phyloP scores from a whole-genome alignment of 1,284 basidiomycete species.

The Phaffia rhodozyma region DNA sequence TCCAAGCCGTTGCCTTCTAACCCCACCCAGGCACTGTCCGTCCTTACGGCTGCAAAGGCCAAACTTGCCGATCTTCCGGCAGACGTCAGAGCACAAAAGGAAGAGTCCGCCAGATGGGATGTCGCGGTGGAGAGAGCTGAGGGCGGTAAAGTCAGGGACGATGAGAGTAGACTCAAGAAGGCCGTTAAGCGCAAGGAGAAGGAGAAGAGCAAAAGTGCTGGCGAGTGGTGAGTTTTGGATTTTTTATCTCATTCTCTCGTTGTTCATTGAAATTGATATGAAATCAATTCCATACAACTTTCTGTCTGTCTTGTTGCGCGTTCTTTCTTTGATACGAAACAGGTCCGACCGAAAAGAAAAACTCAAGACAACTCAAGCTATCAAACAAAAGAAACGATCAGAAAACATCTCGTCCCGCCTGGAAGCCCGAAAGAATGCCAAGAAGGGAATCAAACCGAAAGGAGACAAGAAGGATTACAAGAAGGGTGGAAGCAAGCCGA shows the following conservation, averaged over 20 bases:
- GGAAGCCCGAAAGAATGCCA: slow-evolving; percentile 64
- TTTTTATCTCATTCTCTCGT: neutral
- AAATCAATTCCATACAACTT: neutral
- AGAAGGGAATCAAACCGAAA: slow-evolving; percentile 47
- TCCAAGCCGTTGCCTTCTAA: slow-evolving; percentile 57
- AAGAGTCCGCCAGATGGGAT: slow-evolving; percentile 71
- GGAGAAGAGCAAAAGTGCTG: slow-evolving; percentile 66
- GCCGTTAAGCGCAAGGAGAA: slow-evolving; percentile 81
- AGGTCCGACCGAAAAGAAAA: slow-evolving; percentile 79
- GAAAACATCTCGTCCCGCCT: slow-evolving; percentile 76
- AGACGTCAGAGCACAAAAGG: slow-evolving; percentile 60
- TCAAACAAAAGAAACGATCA: slow-evolving; percentile 70
- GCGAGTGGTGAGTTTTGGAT: slow-evolving; percentile 54
- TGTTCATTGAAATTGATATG: slow-evolving; percentile 8
- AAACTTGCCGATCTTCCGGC: slow-evolving; percentile 59
- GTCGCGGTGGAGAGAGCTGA: slow-evolving; percentile 73
- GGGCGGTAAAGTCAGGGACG: slow-evolving; percentile 76
- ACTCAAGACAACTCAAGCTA: slow-evolving; percentile 56
- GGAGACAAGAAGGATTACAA: slow-evolving; percentile 40
- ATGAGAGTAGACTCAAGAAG: slow-evolving; percentile 70
- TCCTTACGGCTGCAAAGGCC: slow-evolving; percentile 59
- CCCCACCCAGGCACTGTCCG: slow-evolving; percentile 66
- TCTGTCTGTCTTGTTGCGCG: too few relatives aligned
- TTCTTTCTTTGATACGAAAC: slow-evolving; percentile 14
- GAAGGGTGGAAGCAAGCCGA: neutral